A percentile compares a stretch with the other conserved stretches of the same genome.
Evolutionary conservation across 148 eudicot genomes (phyloP).

Genomic region (Silene latifolia): DNA sequence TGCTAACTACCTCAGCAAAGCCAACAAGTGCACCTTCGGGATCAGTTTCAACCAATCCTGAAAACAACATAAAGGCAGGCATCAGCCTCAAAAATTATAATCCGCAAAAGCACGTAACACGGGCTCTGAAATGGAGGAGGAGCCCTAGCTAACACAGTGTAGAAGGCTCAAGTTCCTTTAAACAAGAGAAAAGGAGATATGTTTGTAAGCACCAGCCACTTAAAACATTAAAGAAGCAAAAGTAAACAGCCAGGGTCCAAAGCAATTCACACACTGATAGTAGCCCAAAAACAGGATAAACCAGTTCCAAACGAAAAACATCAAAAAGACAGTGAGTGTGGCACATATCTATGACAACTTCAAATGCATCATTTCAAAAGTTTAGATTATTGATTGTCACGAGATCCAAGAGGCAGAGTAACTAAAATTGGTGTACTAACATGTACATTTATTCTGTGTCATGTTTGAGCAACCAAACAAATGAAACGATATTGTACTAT

Average conservation of each 20-base stretch:
- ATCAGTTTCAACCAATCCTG: conserved; percentile 92
- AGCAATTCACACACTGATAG: neutral
- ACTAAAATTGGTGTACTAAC: too few species aligned
- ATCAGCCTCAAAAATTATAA: neutral
- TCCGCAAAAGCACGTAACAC: neutral
- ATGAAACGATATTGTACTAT: too few species aligned
- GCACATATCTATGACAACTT: neutral
- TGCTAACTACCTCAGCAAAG: conserved; percentile 73
- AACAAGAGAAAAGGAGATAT: neutral
- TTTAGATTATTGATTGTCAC: too few species aligned
- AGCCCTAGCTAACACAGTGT: neutral
- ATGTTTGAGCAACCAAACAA: too few species aligned
- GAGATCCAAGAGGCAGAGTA: too few species aligned
- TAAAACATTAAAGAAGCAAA: neutral
- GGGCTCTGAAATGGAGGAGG: neutral
- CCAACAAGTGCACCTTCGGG: conserved; percentile 91
- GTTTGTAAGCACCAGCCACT: neutral
- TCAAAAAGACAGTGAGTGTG: neutral
- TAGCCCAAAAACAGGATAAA: neutral
- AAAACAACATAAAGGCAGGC: neutral
- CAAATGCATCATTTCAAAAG: too few species aligned
- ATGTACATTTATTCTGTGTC: too few species aligned
- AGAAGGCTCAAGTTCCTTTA: neutral
- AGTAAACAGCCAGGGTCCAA: neutral
- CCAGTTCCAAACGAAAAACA: neutral